Percentiles rank a stretch among this genome's conserved stretches.
Conservation (phyloP, 805 yeast genomes). For the Candida takata region DNA sequence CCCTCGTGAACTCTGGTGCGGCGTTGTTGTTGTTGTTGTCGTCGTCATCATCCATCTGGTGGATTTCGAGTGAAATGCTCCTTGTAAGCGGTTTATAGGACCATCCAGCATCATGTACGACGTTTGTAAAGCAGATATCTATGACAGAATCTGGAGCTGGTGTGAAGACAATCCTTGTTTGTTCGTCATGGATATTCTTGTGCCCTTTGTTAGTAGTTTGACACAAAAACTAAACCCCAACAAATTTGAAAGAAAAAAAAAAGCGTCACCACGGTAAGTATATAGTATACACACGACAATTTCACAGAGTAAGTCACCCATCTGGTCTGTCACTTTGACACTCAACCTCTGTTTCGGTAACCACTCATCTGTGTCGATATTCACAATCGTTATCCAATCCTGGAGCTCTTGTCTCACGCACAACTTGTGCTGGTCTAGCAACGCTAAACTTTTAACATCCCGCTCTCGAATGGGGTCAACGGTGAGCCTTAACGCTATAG, state of each 20-base stretch:
- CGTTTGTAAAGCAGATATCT: slow-evolving; percentile 25
- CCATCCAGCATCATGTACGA: slow-evolving; percentile 31
- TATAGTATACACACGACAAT: too few species aligned
- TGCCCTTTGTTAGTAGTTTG: background rate
- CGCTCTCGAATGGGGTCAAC: too few species aligned
- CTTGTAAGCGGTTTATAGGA: slow-evolving; percentile 16
- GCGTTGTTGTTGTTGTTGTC: background rate
- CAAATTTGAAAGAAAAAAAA: too few species aligned
- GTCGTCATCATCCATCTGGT: slow-evolving; percentile 1
- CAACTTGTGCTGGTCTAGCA: background rate
- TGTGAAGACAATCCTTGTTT: slow-evolving; percentile 9
- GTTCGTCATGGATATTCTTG: slow-evolving; percentile 7
- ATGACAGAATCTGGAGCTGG: slow-evolving; percentile 9
- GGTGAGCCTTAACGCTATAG: too few species aligned
- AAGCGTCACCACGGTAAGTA: too few species aligned
- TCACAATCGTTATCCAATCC: slow-evolving; percentile 14
- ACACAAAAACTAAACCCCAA: slow-evolving; percentile 1
- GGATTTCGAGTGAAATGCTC: slow-evolving; percentile 3
- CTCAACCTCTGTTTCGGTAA: slow-evolving; percentile 6
- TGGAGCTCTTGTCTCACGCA: slow-evolving; percentile 3
- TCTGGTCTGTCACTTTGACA: slow-evolving; percentile 6
- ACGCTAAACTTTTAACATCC: too few species aligned
- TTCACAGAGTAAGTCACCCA: too few species aligned
- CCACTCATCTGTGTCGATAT: slow-evolving; percentile 7
- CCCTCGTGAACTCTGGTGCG: too few species aligned